Base-by-base conservation (phyloP, 2,329 filamentous ascomycete genomes). In the Lasiodiplodia theobromae region DNA sequence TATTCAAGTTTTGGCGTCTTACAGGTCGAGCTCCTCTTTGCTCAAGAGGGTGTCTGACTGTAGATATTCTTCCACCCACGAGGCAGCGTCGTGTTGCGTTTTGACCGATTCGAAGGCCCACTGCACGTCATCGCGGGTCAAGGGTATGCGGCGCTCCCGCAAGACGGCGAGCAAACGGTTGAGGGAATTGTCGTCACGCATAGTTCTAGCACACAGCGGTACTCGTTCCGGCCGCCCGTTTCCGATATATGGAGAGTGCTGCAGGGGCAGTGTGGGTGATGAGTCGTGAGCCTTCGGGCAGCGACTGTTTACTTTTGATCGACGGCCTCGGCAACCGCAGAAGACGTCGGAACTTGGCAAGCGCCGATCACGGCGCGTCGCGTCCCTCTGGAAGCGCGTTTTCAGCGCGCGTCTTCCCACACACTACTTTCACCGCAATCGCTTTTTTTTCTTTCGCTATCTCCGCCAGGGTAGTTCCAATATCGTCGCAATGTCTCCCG, bases 1-100 rank as follows among this genome's bases (percentile, higher is more conserved):
- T 47, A n/a, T 11, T 18, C n/a, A 47, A n/a, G 21, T 4, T 11
- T 18, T 47, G 57, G 40, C 18, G 25, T 74, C 80, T 51, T 75
- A 85, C 83, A 85, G 77, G 38, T 82, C 78, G 40, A 83, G 71
- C 70, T 86, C 85, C 53, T 86, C 84, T 67, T 79, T 80, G 18
- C 79, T 85, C 63, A 86, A 74, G 11, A 86, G 73, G 0, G 82
- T 85, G 6, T 80, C 74, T 23, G 80, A 73, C n/a, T 80, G 75
- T 34, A 86, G 73, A 74, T 84, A 84, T 68, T 83, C 79, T 10
- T 81, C 74, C 14, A 85, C 80, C 83, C 84, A 86, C 65, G 74
- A 73, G 10, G 77, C 76, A 53, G 81, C 79, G 49, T 80, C 76
- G 21, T 75, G 73, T 68, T 78, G 79, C 14, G 80, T 85, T 38